phyloP scores from a whole-genome alignment of 2,329 filamentous ascomycete species.

The Aspergillus sp. region DNA sequence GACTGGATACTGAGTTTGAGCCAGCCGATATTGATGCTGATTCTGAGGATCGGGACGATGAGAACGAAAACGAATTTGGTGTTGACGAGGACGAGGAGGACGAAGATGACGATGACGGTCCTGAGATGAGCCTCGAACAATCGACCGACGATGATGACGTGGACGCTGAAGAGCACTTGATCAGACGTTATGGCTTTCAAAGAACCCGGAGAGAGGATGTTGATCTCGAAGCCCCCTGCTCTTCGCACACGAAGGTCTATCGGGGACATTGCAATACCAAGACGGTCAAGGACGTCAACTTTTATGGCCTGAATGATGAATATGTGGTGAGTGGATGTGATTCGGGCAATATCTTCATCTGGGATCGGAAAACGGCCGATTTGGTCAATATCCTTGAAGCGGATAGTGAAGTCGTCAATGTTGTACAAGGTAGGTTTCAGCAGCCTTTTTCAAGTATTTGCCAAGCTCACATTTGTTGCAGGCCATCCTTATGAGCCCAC shows the following conservation, averaged over 20 bases:
- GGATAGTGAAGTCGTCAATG: constrained; percentile 66
- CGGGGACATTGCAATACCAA: constrained; percentile 62
- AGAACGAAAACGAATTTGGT: background rate
- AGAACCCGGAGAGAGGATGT: constrained; percentile 47
- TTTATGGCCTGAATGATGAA: constrained; percentile 62
- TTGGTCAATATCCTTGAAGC: constrained; percentile 63
- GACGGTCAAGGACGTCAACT: constrained; percentile 67
- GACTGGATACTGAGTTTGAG: too few species aligned
- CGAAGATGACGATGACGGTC: constrained; percentile 25
- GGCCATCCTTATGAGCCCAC: constrained; percentile 65
- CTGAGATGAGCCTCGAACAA: constrained; percentile 27
- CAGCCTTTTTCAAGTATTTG: background rate
- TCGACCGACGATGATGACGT: constrained; percentile 26
- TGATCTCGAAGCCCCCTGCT: constrained; percentile 52
- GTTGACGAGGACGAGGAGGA: constrained; percentile 21
- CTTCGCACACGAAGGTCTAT: constrained; percentile 54
- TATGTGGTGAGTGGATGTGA: constrained; percentile 66
- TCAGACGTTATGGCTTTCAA: constrained; percentile 48
- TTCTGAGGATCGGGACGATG: constrained; percentile 18
- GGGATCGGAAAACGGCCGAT: constrained; percentile 59
- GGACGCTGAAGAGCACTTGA: constrained; percentile 34
- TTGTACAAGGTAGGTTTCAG: constrained; percentile 51
- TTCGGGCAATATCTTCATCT: constrained; percentile 64
- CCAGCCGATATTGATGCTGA: constrained; percentile 13
- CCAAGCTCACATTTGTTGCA: constrained; percentile 19